Conservation (phyloP, 345 rosid genomes). For the Carallia pectinifolia region DNA sequence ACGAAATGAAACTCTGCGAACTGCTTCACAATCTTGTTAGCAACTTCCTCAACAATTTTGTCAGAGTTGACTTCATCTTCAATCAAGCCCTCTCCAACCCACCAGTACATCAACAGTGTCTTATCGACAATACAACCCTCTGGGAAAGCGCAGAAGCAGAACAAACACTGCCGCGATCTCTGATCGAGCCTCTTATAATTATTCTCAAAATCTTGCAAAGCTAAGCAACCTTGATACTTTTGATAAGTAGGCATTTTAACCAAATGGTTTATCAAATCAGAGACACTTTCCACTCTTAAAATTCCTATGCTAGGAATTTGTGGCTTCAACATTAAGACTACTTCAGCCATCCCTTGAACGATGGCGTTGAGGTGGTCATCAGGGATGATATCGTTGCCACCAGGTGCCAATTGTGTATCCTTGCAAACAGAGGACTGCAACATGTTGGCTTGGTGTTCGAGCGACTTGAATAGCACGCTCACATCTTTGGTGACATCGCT, state of each 20-base stretch:
- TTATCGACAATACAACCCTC: slow-evolving; percentile 20
- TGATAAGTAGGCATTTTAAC: neutral
- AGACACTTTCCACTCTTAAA: neutral
- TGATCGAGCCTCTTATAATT: neutral
- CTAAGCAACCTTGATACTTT: too few species aligned
- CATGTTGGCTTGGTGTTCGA: neutral
- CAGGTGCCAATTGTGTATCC: neutral
- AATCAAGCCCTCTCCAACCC: slow-evolving; percentile 47
- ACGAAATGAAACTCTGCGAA: slow-evolving; percentile 13
- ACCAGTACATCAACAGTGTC: slow-evolving; percentile 24
- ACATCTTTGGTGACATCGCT: neutral
- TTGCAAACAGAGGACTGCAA: neutral
- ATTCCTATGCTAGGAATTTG: neutral
- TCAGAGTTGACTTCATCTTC: too few species aligned
- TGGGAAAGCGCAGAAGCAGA: slow-evolving; percentile 23
- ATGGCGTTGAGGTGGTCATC: accelerated
- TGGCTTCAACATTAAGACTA: neutral
- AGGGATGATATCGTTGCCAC: neutral
- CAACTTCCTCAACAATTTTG: too few species aligned
- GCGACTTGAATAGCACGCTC: neutral
- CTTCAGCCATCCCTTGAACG: neutral
- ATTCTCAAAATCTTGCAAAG: too few species aligned
- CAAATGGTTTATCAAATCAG: neutral
- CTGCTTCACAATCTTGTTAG: neutral
- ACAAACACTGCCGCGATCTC: slow-evolving; percentile 1